Base-by-base conservation (phyloP, 371 early-diverging fungal genomes). In the Mortierella sp. region DNA sequence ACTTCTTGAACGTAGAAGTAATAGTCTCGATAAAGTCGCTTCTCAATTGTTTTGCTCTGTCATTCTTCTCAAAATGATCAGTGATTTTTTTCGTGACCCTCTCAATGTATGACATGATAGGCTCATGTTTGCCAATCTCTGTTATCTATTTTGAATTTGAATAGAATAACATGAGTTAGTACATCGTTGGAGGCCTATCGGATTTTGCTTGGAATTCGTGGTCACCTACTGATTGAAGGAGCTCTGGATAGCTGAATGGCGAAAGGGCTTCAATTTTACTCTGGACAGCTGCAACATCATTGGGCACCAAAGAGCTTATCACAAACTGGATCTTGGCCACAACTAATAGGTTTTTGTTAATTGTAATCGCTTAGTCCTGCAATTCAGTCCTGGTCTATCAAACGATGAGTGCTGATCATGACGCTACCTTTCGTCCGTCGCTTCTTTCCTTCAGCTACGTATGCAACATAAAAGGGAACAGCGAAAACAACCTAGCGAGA, bases 261-360 rank as follows among this genome's bases (percentile, higher is more conserved):
- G 81, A 72, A 3, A 81, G 70, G 1, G 54, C 37, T 24, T 81
- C 81, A 11, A 81, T 22, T 28, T 72, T 75, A 62, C 81, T 75
- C 60, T 75, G 47, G 11, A 57, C 75, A 6, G 63, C 62, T 9
- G 69, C 63, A 18, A 81, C 73, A 58, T 72, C 76, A 47, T 75
- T 72, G 45, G 73, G 69, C 11, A 81, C 54, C 20, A 81, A 54
- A 8, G 75, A 61, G 40, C 81, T 81, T 51, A 81, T 72, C 51
- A 66, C 9, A 37, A 68, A 81, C 63, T 81, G 81, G 18, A 81
- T 66, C 61, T 81, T 81, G 43, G 70, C 80, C 20, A 69, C 66
- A 22, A 74, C 71, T 66, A 32, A 10, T 45, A 8, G 52, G 5
- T 32, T 32, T 35, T 35, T 35, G 5, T 20, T 5, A 58, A 20